Evolutionary conservation across 108 stramenopile genomes (phyloP).

Genomic region (Stephanodiscus minutulus): DNA sequence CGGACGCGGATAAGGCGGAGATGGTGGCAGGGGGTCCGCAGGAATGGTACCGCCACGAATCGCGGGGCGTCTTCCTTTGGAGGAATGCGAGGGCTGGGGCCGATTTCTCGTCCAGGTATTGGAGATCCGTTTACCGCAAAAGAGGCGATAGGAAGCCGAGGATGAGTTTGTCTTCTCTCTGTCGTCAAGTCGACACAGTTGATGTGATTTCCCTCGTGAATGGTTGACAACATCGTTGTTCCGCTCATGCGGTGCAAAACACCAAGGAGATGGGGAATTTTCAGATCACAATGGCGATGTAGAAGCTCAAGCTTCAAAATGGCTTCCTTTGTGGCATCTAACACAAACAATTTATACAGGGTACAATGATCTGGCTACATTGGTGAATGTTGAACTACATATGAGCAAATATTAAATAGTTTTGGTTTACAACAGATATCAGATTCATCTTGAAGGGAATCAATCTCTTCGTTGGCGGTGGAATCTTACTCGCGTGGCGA

Average conservation of each 20-base stretch:
- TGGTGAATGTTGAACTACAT: too few species aligned
- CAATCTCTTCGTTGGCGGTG: too few species aligned
- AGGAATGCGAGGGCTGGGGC: conserved; percentile 63
- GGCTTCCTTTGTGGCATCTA: too few species aligned
- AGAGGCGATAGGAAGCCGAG: neutral
- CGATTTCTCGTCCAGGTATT: conserved; percentile 53
- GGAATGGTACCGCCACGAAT: conserved; percentile 34
- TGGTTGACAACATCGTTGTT: neutral
- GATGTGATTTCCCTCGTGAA: conserved; percentile 26
- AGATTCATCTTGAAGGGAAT: too few species aligned
- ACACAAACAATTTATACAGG: too few species aligned
- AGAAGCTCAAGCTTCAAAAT: too few species aligned
- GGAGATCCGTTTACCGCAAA: conserved; percentile 5
- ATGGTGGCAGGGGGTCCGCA: conserved; percentile 57
- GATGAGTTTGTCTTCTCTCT: conserved; percentile 4
- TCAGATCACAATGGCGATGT: neutral
- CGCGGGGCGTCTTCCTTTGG: conserved; percentile 63
- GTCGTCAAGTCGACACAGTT: conserved; percentile 2
- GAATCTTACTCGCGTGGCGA: too few species aligned
- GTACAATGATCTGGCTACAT: too few species aligned
- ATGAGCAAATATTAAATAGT: too few species aligned
- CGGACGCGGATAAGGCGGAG: conserved; percentile 39
- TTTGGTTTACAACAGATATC: too few species aligned
- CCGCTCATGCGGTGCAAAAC: neutral
- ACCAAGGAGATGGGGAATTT: neutral